A percentile compares a stretch with the other conserved stretches of the same genome.
phyloP scores from a whole-genome alignment of 129 eudicot species.

The Chrysanthemum seticuspe region DNA sequence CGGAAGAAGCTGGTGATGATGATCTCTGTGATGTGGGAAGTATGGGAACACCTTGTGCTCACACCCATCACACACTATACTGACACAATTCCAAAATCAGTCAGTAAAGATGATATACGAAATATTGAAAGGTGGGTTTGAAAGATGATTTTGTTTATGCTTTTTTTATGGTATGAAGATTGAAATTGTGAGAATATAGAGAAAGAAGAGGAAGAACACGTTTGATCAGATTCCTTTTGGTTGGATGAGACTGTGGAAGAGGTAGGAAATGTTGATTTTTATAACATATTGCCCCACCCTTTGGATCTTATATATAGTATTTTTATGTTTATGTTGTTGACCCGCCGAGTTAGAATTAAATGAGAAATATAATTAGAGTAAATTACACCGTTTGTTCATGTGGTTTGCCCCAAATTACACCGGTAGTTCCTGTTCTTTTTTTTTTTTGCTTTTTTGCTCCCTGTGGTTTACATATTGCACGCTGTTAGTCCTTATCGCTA shows the following conservation, averaged over 20 bases:
- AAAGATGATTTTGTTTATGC: background rate
- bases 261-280: conserved; percentile 25
- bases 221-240: conserved; percentile 36
- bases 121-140: background rate
- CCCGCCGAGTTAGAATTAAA: too few species aligned
- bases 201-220: background rate
- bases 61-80: conserved; percentile 58
- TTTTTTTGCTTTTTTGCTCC: too few species aligned
- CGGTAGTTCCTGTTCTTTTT: too few species aligned
- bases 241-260: conserved; percentile 34
- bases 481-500: too few species aligned
- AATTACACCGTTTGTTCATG: too few species aligned
- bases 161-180: background rate
- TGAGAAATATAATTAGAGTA: too few species aligned
- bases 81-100: conserved; percentile 22
- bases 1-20: conserved; percentile 92
- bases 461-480: too few species aligned
- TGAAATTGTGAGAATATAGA: conserved; percentile 15
- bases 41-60: conserved; percentile 74
- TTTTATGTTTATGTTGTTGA: too few species aligned
- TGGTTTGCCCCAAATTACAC: too few species aligned
- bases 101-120: background rate
- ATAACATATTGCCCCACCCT: conserved; percentile 13
- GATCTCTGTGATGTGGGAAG: conserved; percentile 88
- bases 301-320: conserved; percentile 15